phyloP scores from a whole-genome alignment of 176 grass and related monocot genomes.

The Saccharum spontaneum region DNA sequence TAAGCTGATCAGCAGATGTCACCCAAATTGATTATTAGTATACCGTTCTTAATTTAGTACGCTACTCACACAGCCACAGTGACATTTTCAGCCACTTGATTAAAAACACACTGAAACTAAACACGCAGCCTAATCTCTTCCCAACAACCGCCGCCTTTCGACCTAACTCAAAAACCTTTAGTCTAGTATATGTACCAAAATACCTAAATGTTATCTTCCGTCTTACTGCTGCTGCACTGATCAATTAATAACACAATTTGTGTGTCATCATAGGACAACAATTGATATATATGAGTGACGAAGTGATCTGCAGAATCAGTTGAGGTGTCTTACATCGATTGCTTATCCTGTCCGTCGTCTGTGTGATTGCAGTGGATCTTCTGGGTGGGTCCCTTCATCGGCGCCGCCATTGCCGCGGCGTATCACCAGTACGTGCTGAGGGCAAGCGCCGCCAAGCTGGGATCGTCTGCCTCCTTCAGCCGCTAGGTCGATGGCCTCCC shows the following conservation, averaged over 20 bases:
- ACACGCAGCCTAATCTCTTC: neutral
- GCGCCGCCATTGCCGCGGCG: slow-evolving; percentile 62
- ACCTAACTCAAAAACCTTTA: neutral
- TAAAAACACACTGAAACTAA: neutral
- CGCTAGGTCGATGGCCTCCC: slow-evolving; percentile 16
- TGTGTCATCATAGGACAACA: neutral
- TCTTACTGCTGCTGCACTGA: neutral
- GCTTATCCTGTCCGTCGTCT: neutral
- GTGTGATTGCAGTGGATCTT: slow-evolving; percentile 75
- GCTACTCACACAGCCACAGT: neutral
- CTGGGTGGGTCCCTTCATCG: slow-evolving; percentile 80
- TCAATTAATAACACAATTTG: neutral
- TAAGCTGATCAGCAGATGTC: slow-evolving; percentile 33
- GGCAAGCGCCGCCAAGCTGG: slow-evolving; percentile 63
- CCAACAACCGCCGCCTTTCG: neutral
- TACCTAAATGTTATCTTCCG: neutral
- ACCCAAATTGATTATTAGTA: slow-evolving; percentile 15
- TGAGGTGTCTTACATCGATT: neutral
- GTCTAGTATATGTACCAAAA: neutral
- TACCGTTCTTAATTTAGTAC: neutral
- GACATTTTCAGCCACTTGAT: slow-evolving; percentile 1
- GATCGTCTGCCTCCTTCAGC: slow-evolving; percentile 56
- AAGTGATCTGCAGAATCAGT: neutral
- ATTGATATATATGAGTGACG: neutral
- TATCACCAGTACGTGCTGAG: slow-evolving; percentile 82